A percentile compares a stretch with the other conserved stretches of the same genome.
Conservation (phyloP, 768 basidiomycete species). For the Leucosporidium creatinivorum region DNA sequence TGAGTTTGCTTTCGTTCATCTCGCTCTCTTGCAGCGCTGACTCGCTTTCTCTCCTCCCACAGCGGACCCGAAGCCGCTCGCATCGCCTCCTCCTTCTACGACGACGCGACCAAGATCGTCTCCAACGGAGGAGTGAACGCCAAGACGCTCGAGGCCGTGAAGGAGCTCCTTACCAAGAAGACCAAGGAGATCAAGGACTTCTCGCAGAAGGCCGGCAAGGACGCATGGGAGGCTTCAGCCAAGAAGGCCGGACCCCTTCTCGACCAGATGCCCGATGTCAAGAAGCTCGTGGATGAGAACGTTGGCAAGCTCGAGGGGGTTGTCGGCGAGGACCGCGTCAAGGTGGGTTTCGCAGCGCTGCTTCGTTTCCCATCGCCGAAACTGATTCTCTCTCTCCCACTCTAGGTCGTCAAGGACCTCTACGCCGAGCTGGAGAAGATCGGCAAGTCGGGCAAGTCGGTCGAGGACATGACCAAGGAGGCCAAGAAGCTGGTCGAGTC, state of each 20-base stretch:
- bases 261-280: conserved; percentile 36
- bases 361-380: not conserved
- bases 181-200: conserved; percentile 29
- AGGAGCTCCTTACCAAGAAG: conserved; percentile 32
- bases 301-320: conserved; percentile 27
- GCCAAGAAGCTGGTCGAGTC: conserved; percentile 32
- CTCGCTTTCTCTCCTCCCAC: not conserved
- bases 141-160: conserved; percentile 32
- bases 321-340: conserved; percentile 36
- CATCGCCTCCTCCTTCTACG: conserved; percentile 32
- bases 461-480: conserved; percentile 29
- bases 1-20: not conserved
- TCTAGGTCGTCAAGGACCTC: conserved; percentile 30
- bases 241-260: conserved; percentile 31
- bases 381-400: not conserved
- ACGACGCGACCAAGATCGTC: conserved; percentile 25
- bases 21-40: not conserved
- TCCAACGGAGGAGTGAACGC: conserved; percentile 33
- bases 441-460: conserved; percentile 28
- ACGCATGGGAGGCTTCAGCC: conserved; percentile 31
- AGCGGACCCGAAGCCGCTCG: conserved; percentile 35
- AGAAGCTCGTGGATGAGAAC: conserved; percentile 34
- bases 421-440: conserved; percentile 34
- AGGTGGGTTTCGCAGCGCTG: conserved; percentile 8
- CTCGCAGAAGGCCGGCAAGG: conserved; percentile 27